Conservation (phyloP, 140 eudicot genomes). For the Ambrosia hybrid region DNA sequence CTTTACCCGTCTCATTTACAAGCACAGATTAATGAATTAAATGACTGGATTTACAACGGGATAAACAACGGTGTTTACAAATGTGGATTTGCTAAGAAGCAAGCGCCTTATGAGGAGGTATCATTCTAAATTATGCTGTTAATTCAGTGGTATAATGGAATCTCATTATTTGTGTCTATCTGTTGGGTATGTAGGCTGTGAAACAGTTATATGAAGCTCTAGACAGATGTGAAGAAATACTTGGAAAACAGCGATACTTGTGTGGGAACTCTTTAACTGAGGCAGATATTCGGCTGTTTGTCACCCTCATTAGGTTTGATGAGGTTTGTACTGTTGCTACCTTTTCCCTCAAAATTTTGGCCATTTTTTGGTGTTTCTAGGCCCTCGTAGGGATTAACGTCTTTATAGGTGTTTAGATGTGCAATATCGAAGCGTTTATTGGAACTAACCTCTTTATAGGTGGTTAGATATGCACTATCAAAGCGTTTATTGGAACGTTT, state of each 20-base stretch:
- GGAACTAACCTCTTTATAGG: no score
- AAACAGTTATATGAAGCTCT: conserved; percentile 66
- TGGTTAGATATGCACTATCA: no score
- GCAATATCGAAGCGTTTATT: background rate
- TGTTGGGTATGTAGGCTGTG: conserved; percentile 58
- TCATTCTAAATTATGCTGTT: background rate
- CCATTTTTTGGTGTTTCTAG: background rate
- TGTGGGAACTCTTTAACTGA: conserved; percentile 73
- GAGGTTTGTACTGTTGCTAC: conserved; percentile 55
- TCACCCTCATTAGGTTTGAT: conserved; percentile 89
- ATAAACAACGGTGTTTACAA: conserved; percentile 91
- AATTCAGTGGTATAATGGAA: background rate
- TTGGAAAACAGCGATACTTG: conserved; percentile 72
- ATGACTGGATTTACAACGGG: conserved; percentile 67
- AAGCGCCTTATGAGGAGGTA: conserved; percentile 93
- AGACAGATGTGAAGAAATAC: conserved; percentile 92
- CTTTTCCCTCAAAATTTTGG: background rate
- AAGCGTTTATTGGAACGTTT: background rate
- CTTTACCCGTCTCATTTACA: conserved; percentile 80
- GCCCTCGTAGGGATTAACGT: background rate
- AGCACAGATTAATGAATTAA: conserved; percentile 65
- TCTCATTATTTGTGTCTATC: background rate
- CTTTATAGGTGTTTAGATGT: background rate
- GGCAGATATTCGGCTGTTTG: conserved; percentile 92
- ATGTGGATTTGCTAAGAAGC: conserved; percentile 94